Evolutionary conservation across 768 basidiomycete genomes (phyloP).

Genomic region (Russula brevipes): DNA sequence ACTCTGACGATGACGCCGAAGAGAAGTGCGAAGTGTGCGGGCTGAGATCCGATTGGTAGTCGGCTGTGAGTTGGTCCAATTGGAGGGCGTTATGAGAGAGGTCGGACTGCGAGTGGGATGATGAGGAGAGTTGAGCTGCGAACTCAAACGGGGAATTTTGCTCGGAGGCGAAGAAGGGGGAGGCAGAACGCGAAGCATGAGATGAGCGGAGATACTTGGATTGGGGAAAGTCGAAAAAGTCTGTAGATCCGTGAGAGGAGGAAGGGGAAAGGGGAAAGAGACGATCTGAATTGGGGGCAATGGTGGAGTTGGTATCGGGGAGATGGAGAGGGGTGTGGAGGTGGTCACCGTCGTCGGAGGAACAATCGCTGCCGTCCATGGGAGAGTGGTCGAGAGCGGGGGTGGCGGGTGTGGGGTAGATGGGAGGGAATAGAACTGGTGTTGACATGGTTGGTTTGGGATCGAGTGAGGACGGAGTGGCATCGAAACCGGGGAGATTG

Average conservation of each 20-base stretch:
- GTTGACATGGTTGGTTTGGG: background rate
- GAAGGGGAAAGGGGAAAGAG: slow-evolving; percentile 10
- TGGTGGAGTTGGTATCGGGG: slow-evolving; percentile 13
- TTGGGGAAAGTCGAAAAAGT: slow-evolving; percentile 13
- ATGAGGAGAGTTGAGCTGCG: slow-evolving; percentile 3
- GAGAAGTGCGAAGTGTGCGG: slow-evolving; percentile 14
- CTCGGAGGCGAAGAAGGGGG: slow-evolving; percentile 18
- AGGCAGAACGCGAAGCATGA: slow-evolving; percentile 21
- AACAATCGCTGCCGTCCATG: slow-evolving; percentile 25
- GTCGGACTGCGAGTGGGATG: background rate
- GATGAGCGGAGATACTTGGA: slow-evolving; percentile 23
- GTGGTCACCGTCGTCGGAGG: slow-evolving; percentile 25
- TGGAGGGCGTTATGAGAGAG: slow-evolving; percentile 23
- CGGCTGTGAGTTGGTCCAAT: slow-evolving; percentile 6
- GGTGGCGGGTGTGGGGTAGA: slow-evolving; percentile 15
- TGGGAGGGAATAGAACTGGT: slow-evolving; percentile 10
- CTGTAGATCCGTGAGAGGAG: slow-evolving; percentile 12
- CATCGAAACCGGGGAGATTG: background rate
- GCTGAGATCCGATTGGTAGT: slow-evolving; percentile 11
- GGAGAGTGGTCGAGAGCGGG: slow-evolving; percentile 17
- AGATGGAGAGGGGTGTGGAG: slow-evolving; percentile 24
- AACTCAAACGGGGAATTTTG: slow-evolving; percentile 5
- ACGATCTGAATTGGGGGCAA: slow-evolving; percentile 11
- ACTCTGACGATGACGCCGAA: background rate
- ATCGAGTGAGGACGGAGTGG: background rate